These are phyloP conservation scores for Bipolaris cookei DNA, from an alignment of 2,329 filamentous ascomycete genomes.

Conservation along the genomic window DNA sequence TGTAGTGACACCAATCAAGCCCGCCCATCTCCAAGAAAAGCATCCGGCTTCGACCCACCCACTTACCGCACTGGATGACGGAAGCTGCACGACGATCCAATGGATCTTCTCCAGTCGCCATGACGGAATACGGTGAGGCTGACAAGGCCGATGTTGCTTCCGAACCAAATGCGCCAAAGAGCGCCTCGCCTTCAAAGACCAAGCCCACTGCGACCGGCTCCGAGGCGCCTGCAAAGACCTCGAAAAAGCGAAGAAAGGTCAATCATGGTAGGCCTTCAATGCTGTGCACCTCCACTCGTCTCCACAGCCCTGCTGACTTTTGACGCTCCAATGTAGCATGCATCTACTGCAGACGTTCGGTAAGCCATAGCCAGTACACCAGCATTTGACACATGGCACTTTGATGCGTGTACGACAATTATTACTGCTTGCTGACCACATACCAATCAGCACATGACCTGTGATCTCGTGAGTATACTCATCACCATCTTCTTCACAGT, in stretches of 20 bases:
- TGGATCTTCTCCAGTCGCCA: conserved; percentile 44
- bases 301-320: conserved; percentile 40
- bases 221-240: conserved; percentile 42
- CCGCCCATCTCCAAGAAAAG: conserved; percentile 35
- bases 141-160: conserved; percentile 38
- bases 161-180: conserved; percentile 34
- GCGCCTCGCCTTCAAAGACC: conserved; percentile 38
- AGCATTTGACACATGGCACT: conserved; percentile 30
- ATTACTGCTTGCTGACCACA: conserved; percentile 44
- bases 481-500: conserved; percentile 11
- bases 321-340: conserved; percentile 49
- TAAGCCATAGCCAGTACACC: conserved; percentile 45
- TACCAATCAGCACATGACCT: conserved; percentile 58
- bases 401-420: conserved; percentile 24
- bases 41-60: conserved; percentile 38
- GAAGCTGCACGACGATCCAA: conserved; percentile 46
- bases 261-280: conserved; percentile 55
- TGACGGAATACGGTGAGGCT: conserved; percentile 42
- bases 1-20: conserved; percentile 34
- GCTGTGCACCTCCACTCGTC: conserved; percentile 31
- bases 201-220: conserved; percentile 38
- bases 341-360: conserved; percentile 61
- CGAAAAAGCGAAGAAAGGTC: conserved; percentile 61
- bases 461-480: conserved; percentile 54
- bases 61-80: conserved; percentile 47